Conservation (phyloP, 2,329 filamentous ascomycete species). For the Ophiostoma novo-ulmi region DNA sequence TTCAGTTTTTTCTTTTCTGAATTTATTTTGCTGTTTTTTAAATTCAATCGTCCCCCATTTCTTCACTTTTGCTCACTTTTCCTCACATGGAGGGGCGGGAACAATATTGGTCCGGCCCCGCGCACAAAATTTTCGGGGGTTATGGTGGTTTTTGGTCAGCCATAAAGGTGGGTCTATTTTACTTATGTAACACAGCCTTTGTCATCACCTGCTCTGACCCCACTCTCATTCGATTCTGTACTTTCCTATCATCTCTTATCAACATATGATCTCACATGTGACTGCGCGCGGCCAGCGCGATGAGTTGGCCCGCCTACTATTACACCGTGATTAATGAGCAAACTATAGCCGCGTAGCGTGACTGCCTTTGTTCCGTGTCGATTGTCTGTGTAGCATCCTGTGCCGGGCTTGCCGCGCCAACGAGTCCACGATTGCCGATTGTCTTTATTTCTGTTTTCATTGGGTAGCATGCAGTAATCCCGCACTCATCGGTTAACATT, state of each 20-base stretch:
- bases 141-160: conserved; percentile 15
- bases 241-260: neutral
- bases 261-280: conserved; percentile 31
- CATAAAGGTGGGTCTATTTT: neutral
- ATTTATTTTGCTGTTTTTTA: conserved; percentile 10
- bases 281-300: conserved; percentile 29
- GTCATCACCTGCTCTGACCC: neutral
- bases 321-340: neutral
- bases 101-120: conserved; percentile 20
- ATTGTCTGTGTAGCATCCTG: neutral
- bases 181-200: conserved; percentile 8
- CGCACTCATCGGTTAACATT: neutral
- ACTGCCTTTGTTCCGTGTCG: neutral
- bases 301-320: neutral
- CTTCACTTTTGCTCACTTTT: conserved; percentile 1
- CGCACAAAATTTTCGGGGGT: conserved; percentile 25
- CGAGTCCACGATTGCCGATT: neutral
- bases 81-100: conserved; percentile 20
- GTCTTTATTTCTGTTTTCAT: neutral
- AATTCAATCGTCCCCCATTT: neutral
- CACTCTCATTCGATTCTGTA: neutral
- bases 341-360: neutral
- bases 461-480: no score
- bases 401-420: neutral
- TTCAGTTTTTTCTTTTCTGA: conserved; percentile 1